A percentile compares a stretch with the other conserved stretches of the same genome.
These are phyloP conservation scores for Austroboletus festivus DNA, from an alignment of 768 basidiomycete species.

Conservation along the genomic window DNA sequence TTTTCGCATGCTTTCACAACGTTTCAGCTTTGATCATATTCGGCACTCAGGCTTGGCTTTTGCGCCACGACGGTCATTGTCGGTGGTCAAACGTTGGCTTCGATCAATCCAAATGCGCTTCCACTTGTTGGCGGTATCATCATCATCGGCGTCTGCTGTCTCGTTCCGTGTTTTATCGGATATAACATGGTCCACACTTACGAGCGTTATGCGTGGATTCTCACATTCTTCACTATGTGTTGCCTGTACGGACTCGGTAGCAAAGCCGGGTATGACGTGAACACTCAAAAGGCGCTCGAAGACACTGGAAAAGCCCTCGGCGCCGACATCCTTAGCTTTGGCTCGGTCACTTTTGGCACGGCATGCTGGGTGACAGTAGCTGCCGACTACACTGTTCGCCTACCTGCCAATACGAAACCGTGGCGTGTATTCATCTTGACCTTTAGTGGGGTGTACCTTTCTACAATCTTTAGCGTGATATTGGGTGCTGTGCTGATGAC, in stretches of 20 bases:
- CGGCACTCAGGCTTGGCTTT: slow-evolving; percentile 43
- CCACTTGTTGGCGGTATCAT: slow-evolving; percentile 48
- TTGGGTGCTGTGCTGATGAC: slow-evolving; percentile 43
- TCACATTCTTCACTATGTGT: slow-evolving; percentile 44
- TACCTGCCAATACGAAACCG: slow-evolving; percentile 43
- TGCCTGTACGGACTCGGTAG: slow-evolving; percentile 51
- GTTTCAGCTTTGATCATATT: neutral
- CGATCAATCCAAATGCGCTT: slow-evolving; percentile 42
- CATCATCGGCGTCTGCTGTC: slow-evolving; percentile 40
- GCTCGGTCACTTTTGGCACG: slow-evolving; percentile 49
- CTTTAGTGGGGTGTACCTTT: slow-evolving; percentile 49
- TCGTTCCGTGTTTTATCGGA: slow-evolving; percentile 48
- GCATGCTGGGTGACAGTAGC: slow-evolving; percentile 52
- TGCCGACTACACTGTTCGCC: slow-evolving; percentile 52
- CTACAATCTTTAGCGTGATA: slow-evolving; percentile 36
- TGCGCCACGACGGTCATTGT: slow-evolving; percentile 48
- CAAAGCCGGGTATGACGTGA: slow-evolving; percentile 44
- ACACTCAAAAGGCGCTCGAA: slow-evolving; percentile 40
- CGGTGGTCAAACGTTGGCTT: slow-evolving; percentile 50
- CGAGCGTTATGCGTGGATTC: slow-evolving; percentile 57
- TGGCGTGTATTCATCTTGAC: slow-evolving; percentile 48
- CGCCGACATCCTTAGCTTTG: slow-evolving; percentile 49
- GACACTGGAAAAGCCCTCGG: slow-evolving; percentile 43
- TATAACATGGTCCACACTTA: slow-evolving; percentile 46
- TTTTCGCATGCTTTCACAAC: neutral